Evolutionary conservation across 768 basidiomycete genomes (phyloP).

Genomic region (Tephrocybe sp.): DNA sequence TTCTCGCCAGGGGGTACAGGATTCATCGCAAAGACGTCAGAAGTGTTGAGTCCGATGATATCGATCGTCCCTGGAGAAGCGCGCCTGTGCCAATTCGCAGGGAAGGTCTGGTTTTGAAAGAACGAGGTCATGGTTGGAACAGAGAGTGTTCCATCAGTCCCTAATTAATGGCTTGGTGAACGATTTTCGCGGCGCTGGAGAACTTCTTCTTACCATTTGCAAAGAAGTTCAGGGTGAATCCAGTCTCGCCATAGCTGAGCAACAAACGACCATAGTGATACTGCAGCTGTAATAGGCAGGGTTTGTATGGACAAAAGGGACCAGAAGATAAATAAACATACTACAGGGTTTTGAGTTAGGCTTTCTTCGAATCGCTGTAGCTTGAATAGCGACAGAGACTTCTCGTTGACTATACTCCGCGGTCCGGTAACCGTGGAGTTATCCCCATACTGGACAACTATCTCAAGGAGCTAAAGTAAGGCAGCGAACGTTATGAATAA

Average conservation of each 20-base stretch:
- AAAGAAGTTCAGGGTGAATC: conserved; percentile 16
- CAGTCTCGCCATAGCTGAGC: conserved; percentile 15
- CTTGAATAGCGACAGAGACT: conserved; percentile 12
- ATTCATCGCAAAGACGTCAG: neutral
- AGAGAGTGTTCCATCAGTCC: conserved; percentile 12
- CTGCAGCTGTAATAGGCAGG: conserved; percentile 7
- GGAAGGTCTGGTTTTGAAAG: conserved; percentile 15
- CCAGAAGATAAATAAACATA: neutral
- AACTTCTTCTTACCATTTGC: conserved; percentile 9
- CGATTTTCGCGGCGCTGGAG: neutral
- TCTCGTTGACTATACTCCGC: conserved; percentile 9
- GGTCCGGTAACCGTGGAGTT: conserved; percentile 15
- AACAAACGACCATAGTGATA: conserved; percentile 14
- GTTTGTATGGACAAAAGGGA: too few relatives aligned
- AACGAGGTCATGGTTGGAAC: conserved; percentile 14
- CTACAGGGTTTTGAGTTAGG: conserved; percentile 6
- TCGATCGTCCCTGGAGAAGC: conserved; percentile 3
- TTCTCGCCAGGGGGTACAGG: conserved; percentile 13
- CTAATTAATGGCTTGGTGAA: neutral
- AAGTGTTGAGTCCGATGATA: neutral
- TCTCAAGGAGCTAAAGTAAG: conserved; percentile 4
- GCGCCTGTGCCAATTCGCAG: conserved; percentile 10
- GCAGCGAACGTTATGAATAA: neutral
- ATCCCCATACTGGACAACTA: conserved; percentile 11
- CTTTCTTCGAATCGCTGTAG: conserved; percentile 12